A percentile compares a stretch with the other conserved stretches of the same genome.
phyloP scores from a whole-genome alignment of 768 basidiomycete species.

The Lentinula boryana region DNA sequence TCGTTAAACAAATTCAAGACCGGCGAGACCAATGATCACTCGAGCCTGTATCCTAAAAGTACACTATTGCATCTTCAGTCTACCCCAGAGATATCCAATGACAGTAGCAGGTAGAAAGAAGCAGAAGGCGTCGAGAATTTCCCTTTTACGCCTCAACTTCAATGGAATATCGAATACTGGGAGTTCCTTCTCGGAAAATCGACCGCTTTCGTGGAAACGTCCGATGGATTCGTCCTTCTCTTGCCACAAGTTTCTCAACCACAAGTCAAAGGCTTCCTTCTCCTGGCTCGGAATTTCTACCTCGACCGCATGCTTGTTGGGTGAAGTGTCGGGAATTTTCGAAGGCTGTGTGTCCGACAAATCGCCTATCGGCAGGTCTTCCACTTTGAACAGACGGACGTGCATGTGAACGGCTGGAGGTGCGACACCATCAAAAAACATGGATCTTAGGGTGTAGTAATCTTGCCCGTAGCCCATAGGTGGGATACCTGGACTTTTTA shows the following conservation, averaged over 20 bases:
- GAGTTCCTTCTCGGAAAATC: conserved; percentile 29
- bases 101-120: conserved; percentile 58
- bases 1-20: conserved; percentile 62
- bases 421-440: conserved; percentile 74
- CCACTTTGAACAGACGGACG: conserved; percentile 70
- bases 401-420: conserved; percentile 89
- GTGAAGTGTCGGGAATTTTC: conserved; percentile 20
- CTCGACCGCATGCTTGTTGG: conserved; percentile 26
- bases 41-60: background rate
- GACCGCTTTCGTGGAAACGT: conserved; percentile 50
- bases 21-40: conserved; percentile 24
- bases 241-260: conserved; percentile 78
- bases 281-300: conserved; percentile 53
- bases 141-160: conserved; percentile 43
- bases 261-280: conserved; percentile 66
- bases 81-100: conserved; percentile 40
- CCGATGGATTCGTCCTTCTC: conserved; percentile 80
- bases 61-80: conserved; percentile 13
- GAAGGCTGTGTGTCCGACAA: conserved; percentile 30
- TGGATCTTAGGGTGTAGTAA: conserved; percentile 85
- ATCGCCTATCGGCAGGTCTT: conserved; percentile 67
- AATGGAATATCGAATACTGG: conserved; percentile 50
- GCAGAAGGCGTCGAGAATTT: conserved; percentile 63
- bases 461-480: conserved; percentile 77
- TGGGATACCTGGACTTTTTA: conserved; percentile 54